Evolutionary conservation across 2,329 filamentous ascomycete genomes (phyloP), one percentile per base, ranked within the genome.

Genomic region (Fusarium vanettenii): DNA sequence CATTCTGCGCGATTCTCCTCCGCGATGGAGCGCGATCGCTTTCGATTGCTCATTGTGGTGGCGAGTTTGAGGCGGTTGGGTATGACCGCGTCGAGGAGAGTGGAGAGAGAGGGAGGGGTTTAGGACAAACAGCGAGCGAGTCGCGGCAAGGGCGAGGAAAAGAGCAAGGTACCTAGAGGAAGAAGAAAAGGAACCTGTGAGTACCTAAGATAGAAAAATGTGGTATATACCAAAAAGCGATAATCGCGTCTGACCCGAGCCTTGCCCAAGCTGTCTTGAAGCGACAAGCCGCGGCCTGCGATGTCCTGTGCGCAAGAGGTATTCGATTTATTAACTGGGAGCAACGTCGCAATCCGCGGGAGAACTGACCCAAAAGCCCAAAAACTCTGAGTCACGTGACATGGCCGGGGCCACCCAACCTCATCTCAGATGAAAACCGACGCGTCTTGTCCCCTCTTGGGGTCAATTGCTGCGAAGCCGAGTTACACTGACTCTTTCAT

Each of bases 1-100:
- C 89, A 90, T 74, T 90, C 89, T 78, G 89, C 89, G 74, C 87
- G 85, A 73, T 84, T 86, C 75, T 89, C 88, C 69, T 88, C 85
- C 66, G 81, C 76, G 62, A 87, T 84, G 64, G 84, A 80, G 77
- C 87, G 86, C 70, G 87, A 86, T 75, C 89, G 86, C 82, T 90
- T 90, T 75, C 86, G 84, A 72, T 86, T 75, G 73, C 79, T 82
- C 77, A 79, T 79, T 64, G 71, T 70, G 76, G 73, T 70, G 76
- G 73, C 68, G 72, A 64, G 64, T 72, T 55, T 67, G 64, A 66
- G 62, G 71, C 45, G 64, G 75, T 71, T 72, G 70, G 67, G 67
- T 72, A 72, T 78, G 76, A 69, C 71, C 76, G 76, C 76, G 76
- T 78, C 71, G 67, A 59, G 57, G 55, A 35, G 27, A 69, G 72